Conservation (phyloP, 257 asterid species). For the Ocimum tenuiflorum region DNA sequence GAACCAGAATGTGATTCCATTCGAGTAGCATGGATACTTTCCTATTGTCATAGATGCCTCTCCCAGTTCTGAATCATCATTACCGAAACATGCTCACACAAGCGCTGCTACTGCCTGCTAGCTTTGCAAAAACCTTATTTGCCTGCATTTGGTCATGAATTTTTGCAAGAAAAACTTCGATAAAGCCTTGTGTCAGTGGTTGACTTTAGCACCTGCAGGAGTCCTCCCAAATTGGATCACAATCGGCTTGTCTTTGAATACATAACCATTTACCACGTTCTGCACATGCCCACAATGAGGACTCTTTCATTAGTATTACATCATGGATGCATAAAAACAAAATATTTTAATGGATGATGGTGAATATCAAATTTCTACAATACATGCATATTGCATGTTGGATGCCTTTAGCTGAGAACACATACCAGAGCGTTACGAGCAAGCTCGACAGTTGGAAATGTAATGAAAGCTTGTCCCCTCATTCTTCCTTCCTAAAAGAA, state of each 20-base stretch:
- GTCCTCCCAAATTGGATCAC: constrained; percentile 87
- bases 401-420: constrained; percentile 1
- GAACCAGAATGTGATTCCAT: constrained; percentile 32
- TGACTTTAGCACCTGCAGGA: constrained; percentile 28
- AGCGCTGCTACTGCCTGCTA: too few species aligned
- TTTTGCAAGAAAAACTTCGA: too few species aligned
- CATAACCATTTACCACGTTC: constrained; percentile 73
- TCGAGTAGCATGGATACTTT: constrained; percentile 31
- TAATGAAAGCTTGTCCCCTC: constrained; percentile 96
- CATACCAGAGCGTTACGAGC: constrained; percentile 81
- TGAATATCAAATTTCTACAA: too few species aligned
- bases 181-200: too few species aligned
- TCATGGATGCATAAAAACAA: too few species aligned
- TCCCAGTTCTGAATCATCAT: too few species aligned
- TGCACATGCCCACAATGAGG: constrained; percentile 29
- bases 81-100: too few species aligned
- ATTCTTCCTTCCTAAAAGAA: constrained; percentile 84
- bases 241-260: constrained; percentile 75
- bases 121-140: too few species aligned
- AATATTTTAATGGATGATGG: background rate
- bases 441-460: constrained; percentile 79
- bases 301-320: background rate
- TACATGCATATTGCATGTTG: background rate
- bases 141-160: too few species aligned
- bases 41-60: too few species aligned